A percentile compares a stretch with the other conserved stretches of the same genome.
These are phyloP conservation scores for Macrocybe sp. DNA, from an alignment of 1,284 basidiomycete genomes.

Conservation along the genomic window DNA sequence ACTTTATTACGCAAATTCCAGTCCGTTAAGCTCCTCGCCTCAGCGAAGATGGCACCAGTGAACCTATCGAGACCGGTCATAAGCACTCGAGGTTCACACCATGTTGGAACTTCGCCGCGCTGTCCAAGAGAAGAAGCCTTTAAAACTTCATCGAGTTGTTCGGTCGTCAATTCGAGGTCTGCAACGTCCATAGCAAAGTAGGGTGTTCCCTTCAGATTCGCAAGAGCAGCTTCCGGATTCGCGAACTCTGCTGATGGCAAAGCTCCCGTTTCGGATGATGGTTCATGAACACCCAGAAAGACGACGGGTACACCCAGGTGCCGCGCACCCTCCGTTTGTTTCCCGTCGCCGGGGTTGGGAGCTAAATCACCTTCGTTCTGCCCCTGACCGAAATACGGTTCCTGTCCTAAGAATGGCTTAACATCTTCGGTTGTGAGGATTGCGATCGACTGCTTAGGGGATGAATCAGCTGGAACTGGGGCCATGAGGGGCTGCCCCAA, in stretches of 20 bases:
- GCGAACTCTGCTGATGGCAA: conserved; percentile 61
- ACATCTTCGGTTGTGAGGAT: conserved; percentile 55
- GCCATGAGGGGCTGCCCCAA: conserved; percentile 57
- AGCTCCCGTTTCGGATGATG: conserved; percentile 34
- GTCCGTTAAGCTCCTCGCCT: conserved; percentile 77
- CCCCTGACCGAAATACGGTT: conserved; percentile 65
- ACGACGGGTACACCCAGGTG: conserved; percentile 46
- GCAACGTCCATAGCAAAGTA: conserved; percentile 79
- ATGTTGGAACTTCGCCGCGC: conserved; percentile 43
- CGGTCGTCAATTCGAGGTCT: conserved; percentile 38
- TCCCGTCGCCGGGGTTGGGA: conserved; percentile 29
- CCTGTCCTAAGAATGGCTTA: conserved; percentile 41
- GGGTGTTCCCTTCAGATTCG: conserved; percentile 65
- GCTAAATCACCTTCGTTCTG: conserved; percentile 42
- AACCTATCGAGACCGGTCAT: conserved; percentile 49
- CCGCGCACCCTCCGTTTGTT: conserved; percentile 60
- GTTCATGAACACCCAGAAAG: conserved; percentile 76
- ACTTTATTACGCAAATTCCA: conserved; percentile 89
- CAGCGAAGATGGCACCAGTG: conserved; percentile 72
- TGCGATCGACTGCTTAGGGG: conserved; percentile 33
- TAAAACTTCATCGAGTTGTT: conserved; percentile 40
- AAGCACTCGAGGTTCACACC: conserved; percentile 65
- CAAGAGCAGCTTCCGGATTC: conserved; percentile 39
- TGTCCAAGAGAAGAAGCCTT: conserved; percentile 31
- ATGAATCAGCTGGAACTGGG: conserved; percentile 15